Evolutionary conservation across 768 basidiomycete genomes (phyloP), one percentile per base, ranked within the genome.

Genomic region (Russula olivacea): DNA sequence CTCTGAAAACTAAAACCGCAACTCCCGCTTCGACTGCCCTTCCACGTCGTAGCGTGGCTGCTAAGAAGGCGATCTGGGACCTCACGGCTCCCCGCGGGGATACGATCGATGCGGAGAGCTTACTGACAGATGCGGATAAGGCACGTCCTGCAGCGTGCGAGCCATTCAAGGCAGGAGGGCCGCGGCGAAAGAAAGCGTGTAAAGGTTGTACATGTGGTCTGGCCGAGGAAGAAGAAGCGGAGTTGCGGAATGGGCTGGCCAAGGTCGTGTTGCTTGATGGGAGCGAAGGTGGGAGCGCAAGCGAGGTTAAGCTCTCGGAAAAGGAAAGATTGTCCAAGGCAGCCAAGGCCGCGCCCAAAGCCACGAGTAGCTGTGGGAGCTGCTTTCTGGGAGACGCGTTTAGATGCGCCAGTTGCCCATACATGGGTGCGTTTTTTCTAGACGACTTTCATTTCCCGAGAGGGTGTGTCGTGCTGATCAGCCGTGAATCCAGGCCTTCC

Each of bases 361-460:
- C 91, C 41, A 98, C 94, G 59, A 96, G 94, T 72, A 93, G 92
- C 71, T 98, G 97, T 77, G 96, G 95, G 17, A 98, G 81, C 77
- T 99, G 97, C 79, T 98, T 92, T 79, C 77, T 98, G 41, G 97
- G 97, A 11, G 97, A 99, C 75, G 97, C 97, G 3, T 99, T 99
- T 78, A 80, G 97, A 71, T 99, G 97, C 75, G 88, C 88, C 25
- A 85, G 93, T 58, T 99, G 97, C 74, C 97, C 97, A 32, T 99
- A 98, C 76, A 79, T 92, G 50, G 96, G 96, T 98, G 68, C 64
- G 91, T 83, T 17, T 54, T 55, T 55, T 59, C 55, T 43, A 40
- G 55, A 49, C 34, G 40, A 47, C 56, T 61, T 59, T 43, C 58
- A 36, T 58, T 34, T 36, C 11, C n/a, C 38, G 1, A 10, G 34